Conservation (phyloP, 805 yeast species). For the Diddensiella santjacobensis region DNA sequence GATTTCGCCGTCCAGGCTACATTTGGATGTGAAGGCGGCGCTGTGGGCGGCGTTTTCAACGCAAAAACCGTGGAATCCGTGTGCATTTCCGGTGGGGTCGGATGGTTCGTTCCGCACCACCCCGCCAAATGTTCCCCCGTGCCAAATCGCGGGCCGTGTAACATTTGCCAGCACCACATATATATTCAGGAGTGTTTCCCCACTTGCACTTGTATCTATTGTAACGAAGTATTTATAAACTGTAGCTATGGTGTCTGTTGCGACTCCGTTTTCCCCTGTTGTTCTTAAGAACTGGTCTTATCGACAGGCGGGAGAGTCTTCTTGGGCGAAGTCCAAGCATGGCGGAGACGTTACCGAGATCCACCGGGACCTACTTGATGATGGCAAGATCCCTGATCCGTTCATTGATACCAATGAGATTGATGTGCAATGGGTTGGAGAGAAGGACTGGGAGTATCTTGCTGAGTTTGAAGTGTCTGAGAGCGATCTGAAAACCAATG, state of each 20-base stretch:
- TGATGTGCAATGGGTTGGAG: constrained; percentile 49
- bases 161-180: background rate
- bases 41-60: background rate
- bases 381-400: constrained; percentile 44
- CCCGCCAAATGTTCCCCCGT: background rate
- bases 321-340: constrained; percentile 20
- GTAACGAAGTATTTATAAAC: background rate
- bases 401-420: constrained; percentile 42
- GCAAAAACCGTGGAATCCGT: background rate
- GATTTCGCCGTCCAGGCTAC: too few species aligned
- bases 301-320: constrained; percentile 16
- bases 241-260: background rate
- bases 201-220: background rate
- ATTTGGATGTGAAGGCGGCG: too few species aligned
- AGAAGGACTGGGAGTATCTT: constrained; percentile 47
- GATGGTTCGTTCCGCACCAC: background rate
- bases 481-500: background rate
- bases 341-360: constrained; percentile 34
- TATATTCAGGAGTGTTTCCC: background rate
- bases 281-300: constrained; percentile 18
- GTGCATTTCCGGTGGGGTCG: background rate
- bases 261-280: background rate
- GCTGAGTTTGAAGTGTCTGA: constrained; percentile 22
- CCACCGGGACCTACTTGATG: constrained; percentile 40
- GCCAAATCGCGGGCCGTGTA: background rate